A percentile compares a stretch with the other conserved stretches of the same genome.
Conservation (phyloP, 2,329 filamentous ascomycete species). For the Fusarium longipes region DNA sequence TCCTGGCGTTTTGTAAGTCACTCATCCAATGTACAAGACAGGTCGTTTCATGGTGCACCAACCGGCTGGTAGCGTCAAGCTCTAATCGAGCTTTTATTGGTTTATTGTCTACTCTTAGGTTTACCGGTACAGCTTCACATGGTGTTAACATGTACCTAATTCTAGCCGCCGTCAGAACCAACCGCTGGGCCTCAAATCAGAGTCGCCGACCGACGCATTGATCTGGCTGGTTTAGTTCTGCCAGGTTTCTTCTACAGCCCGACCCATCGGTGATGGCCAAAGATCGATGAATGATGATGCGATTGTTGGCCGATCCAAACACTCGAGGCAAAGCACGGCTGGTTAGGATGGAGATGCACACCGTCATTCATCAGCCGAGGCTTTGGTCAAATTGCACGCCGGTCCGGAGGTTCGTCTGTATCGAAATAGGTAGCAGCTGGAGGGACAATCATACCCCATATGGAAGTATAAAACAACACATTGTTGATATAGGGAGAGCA, state of each 20-base stretch:
- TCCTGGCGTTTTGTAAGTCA: background rate
- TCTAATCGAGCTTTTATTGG: constrained; percentile 21
- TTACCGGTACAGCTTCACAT: constrained; percentile 25
- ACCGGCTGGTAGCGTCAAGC: constrained; percentile 18
- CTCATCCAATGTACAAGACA: constrained; percentile 14
- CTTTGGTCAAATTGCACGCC: background rate
- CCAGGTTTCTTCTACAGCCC: background rate
- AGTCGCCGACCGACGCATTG: constrained; percentile 14
- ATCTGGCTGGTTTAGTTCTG: background rate
- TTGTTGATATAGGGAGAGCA: too few species aligned
- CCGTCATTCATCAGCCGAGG: background rate
- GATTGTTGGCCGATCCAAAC: constrained; percentile 20
- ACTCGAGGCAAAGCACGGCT: constrained; percentile 3
- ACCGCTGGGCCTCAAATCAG: constrained; percentile 15
- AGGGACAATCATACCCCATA: constrained; percentile 5
- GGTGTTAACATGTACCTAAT: constrained; percentile 25
- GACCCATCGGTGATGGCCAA: constrained; percentile 24
- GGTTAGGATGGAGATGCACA: constrained; percentile 10
- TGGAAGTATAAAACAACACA: constrained; percentile 7
- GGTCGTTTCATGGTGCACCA: constrained; percentile 33
- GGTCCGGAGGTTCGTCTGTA: constrained; percentile 19
- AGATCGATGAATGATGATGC: constrained; percentile 17
- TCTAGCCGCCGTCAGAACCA: constrained; percentile 29
- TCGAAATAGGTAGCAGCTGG: constrained; percentile 8
- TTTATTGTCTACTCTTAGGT: constrained; percentile 8